Percentiles rank a stretch among this genome's conserved stretches.
These are phyloP conservation scores for Begonia fuchsioides DNA, from an alignment of 306 rosid genomes.

Conservation along the genomic window DNA sequence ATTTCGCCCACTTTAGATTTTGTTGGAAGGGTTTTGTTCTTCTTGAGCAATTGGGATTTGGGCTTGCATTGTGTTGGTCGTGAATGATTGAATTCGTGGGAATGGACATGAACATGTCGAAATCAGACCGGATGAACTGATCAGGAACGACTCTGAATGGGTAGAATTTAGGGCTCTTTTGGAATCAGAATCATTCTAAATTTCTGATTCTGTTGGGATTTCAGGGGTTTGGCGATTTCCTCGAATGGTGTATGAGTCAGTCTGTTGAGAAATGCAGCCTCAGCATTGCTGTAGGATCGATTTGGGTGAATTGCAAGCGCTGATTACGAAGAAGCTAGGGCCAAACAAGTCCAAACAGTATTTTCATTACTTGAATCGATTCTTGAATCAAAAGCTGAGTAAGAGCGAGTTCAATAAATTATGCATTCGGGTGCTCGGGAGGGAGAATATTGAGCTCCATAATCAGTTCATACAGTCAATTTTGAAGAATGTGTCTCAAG, in stretches of 20 bases:
- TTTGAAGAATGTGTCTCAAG: conserved; percentile 73
- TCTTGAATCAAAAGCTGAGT: conserved; percentile 78
- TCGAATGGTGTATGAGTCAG: conserved; percentile 62
- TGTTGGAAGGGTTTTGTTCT: conserved; percentile 47
- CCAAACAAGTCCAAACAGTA: conserved; percentile 59
- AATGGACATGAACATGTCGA: conserved; percentile 19
- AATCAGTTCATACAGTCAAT: conserved; percentile 71
- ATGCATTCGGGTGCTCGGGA: conserved; percentile 64
- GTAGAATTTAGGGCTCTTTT: conserved; percentile 26
- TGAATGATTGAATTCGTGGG: conserved; percentile 26
- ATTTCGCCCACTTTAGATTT: no score
- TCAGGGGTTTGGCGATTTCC: conserved; percentile 25
- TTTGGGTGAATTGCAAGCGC: conserved; percentile 75
- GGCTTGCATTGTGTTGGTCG: conserved; percentile 40
- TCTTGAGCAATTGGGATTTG: conserved; percentile 40
- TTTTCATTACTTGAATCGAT: conserved; percentile 51
- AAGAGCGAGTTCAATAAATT: conserved; percentile 70
- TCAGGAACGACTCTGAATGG: no score
- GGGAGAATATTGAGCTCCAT: conserved; percentile 71
- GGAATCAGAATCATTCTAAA: conserved; percentile 25
- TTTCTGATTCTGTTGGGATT: conserved; percentile 26
- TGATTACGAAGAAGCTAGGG: conserved; percentile 78
- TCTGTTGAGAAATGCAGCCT: conserved; percentile 82
- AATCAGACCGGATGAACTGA: conserved; percentile 7
- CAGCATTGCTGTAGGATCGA: conserved; percentile 80